Conservation (phyloP, 257 asterid genomes). For the Penstemon newberryi region DNA sequence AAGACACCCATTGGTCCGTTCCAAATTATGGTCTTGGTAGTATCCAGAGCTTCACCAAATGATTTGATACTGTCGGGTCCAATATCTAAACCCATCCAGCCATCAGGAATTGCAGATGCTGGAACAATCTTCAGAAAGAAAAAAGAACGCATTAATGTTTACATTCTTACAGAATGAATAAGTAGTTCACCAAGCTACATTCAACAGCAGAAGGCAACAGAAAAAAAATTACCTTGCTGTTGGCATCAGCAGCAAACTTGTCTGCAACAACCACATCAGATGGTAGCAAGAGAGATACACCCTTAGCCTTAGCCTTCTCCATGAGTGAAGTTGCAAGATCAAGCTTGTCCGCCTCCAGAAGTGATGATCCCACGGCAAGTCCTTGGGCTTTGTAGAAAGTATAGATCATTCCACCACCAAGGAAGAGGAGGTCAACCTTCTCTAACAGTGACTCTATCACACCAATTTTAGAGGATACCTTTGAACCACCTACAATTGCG, state of each 20-base stretch:
- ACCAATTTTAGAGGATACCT: slow-evolving; percentile 44
- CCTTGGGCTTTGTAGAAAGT: slow-evolving; percentile 57
- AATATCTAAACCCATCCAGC: slow-evolving; percentile 55
- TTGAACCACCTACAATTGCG: slow-evolving; percentile 54
- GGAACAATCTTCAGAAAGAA: slow-evolving; percentile 29
- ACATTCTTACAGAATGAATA: background rate
- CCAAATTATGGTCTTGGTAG: slow-evolving; percentile 52
- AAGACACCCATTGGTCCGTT: slow-evolving; percentile 60
- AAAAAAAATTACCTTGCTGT: slow-evolving; percentile 38
- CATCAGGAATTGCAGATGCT: slow-evolving; percentile 44
- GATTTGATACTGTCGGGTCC: slow-evolving; percentile 48
- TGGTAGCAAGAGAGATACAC: slow-evolving; percentile 46
- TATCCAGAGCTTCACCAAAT: slow-evolving; percentile 42
- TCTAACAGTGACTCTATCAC: slow-evolving; percentile 45
- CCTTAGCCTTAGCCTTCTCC: slow-evolving; percentile 49
- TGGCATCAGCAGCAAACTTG: slow-evolving; percentile 47
- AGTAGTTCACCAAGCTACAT: background rate
- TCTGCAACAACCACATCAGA: slow-evolving; percentile 48
- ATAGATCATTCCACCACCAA: slow-evolving; percentile 57
- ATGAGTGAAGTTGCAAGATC: slow-evolving; percentile 46
- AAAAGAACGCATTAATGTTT: background rate
- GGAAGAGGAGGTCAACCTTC: slow-evolving; percentile 41
- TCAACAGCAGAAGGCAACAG: background rate
- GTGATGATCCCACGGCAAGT: slow-evolving; percentile 47
- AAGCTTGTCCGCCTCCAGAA: slow-evolving; percentile 50